Base-by-base conservation (phyloP, 1,284 basidiomycete genomes). In the Rhizoctonia solani region DNA sequence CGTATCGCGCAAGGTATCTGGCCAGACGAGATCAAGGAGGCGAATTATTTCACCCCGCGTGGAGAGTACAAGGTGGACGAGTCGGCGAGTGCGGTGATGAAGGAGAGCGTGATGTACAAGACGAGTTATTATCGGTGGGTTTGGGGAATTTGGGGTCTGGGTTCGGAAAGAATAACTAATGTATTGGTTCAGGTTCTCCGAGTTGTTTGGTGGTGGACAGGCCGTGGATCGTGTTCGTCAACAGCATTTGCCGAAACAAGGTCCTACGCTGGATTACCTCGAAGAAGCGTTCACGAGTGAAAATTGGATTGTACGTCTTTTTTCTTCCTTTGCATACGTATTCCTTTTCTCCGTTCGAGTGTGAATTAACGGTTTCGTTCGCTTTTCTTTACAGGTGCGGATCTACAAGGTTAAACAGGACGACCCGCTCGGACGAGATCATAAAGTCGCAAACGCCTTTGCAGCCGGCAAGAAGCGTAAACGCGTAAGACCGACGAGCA, bases 391-490 rank as follows among this genome's bases (percentile, higher is more conserved):
- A 16, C 72, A 90, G 87, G 88, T 93, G 69, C 89, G 97, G 53
- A 98, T 99, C 75, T 99, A 95, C 76, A 82, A 93, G 75, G 97
- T 99, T 63, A 96, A 95, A 81, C 94, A 93, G 75, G 94, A 97
- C 65, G 97, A 99, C 78, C 78, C 86, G 19, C 83, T 99, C 2
- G 95, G 95, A 23, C 85, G 97, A 71, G 90, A 94, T 72, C 85
- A 89, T 68, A 92, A 93, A 81, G 86, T 80, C 55, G 95, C 92
- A 1, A 92, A 90, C 67, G 88, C 89, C 21, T 99, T 98, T 74
- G 81, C 82, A 25, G 81, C 83, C 30, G 96, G 96, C 19, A 95
- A 94, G 84, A 91, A 93, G 80, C 83, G 89, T 75, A 94, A 92
- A 79, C 84, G 87, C 66, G 81, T 81, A 30, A 89, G 88, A 76